These are phyloP conservation scores for Heterobasidion irregulare DNA, from an alignment of 1,284 basidiomycete genomes.

Conservation along the genomic window DNA sequence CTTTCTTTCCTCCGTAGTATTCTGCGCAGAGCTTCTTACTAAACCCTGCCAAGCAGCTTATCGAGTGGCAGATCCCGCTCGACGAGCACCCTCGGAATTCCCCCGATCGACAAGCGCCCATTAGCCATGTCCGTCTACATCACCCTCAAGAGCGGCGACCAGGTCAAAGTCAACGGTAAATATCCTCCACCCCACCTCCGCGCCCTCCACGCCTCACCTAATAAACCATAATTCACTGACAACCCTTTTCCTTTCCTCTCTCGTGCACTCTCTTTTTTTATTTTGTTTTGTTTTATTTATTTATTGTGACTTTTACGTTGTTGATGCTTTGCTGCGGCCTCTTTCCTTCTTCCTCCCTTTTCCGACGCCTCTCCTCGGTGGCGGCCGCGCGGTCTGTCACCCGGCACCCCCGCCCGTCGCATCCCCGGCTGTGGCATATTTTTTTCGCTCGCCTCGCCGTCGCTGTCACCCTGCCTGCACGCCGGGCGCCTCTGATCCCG, in stretches of 20 bases:
- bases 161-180: slow-evolving; percentile 76
- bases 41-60: no score
- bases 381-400: no score
- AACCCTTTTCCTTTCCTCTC: not conserved
- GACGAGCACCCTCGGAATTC: no score
- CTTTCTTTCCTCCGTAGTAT: not conserved
- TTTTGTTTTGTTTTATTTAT: not conserved
- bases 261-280: not conserved
- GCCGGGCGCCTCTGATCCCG: no score
- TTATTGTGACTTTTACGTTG: slow-evolving; percentile 1
- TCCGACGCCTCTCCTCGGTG: no score
- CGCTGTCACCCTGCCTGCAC: not conserved
- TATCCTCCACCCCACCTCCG: slow-evolving; percentile 1
- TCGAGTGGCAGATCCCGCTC: no score
- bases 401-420: no score
- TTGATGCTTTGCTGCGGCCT: no score
- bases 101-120: not conserved
- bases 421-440: not conserved
- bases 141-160: slow-evolving; percentile 67
- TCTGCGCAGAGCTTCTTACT: no score
- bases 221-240: not conserved
- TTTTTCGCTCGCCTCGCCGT: not conserved
- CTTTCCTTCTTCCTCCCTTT: no score
- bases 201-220: not conserved
- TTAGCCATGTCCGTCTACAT: slow-evolving; percentile 30